Evolutionary conservation across 2,329 filamentous ascomycete genomes (phyloP).

Genomic region (Sporothrix mexicana): DNA sequence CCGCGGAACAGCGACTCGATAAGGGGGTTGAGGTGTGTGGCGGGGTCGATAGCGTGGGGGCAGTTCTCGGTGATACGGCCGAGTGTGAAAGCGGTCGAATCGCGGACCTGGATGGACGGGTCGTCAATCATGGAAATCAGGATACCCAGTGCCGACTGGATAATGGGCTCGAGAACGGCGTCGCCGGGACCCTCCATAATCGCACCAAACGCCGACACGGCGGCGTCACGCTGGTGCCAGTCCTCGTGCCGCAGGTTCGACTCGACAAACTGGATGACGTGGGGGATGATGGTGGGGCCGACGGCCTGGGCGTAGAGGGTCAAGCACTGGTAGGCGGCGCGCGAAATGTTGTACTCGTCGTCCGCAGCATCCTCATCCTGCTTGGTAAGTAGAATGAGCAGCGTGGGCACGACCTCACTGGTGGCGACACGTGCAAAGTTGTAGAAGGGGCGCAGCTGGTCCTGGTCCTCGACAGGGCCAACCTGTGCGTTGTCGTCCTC

Average conservation of each 20-base stretch:
- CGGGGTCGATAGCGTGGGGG: slow-evolving; percentile 87
- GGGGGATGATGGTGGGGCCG: slow-evolving; percentile 78
- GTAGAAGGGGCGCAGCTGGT: slow-evolving; percentile 89
- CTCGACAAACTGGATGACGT: slow-evolving; percentile 91
- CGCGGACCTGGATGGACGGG: slow-evolving; percentile 84
- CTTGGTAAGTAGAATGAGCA: slow-evolving; percentile 87
- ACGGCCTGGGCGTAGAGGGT: slow-evolving; percentile 95
- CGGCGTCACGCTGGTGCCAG: slow-evolving; percentile 94
- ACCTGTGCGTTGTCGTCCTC: slow-evolving; percentile 93
- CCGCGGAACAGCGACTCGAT: slow-evolving; percentile 90
- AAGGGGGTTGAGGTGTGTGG: slow-evolving; percentile 79
- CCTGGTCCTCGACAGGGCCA: slow-evolving; percentile 66
- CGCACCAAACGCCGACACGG: slow-evolving; percentile 94
- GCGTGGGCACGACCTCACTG: slow-evolving; percentile 89
- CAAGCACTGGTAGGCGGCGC: slow-evolving; percentile 94
- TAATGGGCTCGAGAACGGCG: slow-evolving; percentile 86
- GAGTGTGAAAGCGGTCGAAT: slow-evolving; percentile 94
- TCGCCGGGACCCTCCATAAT: slow-evolving; percentile 99
- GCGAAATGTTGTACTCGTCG: slow-evolving; percentile 96
- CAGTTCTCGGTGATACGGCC: slow-evolving; percentile 95
- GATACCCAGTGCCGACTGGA: slow-evolving; percentile 92
- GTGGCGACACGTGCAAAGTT: slow-evolving; percentile 95
- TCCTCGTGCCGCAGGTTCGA: slow-evolving; percentile 86
- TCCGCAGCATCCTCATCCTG: slow-evolving; percentile 97
- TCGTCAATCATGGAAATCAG: slow-evolving; percentile 94